These are phyloP conservation scores for Candida sp. DNA, from an alignment of 1,139 yeast species.

Conservation along the genomic window DNA sequence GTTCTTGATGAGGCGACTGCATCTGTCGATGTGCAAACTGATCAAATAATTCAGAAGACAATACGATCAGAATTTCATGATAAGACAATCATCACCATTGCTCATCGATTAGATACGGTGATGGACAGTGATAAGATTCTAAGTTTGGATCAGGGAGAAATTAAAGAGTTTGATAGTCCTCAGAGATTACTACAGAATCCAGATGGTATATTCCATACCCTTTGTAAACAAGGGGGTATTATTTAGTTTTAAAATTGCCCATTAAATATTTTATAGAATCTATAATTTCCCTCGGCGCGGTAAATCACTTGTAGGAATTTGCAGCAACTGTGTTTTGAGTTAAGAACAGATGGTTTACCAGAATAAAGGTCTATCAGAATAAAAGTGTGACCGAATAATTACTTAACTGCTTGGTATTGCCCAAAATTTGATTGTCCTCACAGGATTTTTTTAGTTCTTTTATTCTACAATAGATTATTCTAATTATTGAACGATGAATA, in stretches of 20 bases:
- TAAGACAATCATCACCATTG: conserved; percentile 74
- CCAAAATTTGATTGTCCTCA: too few species aligned
- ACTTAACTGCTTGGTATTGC: too few species aligned
- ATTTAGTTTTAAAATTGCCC: conserved; percentile 3
- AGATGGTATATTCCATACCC: conserved; percentile 12
- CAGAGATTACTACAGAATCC: conserved; percentile 10
- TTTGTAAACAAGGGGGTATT: conserved; percentile 16
- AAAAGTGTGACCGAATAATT: too few species aligned
- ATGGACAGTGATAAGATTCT: conserved; percentile 74
- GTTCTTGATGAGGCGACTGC: conserved; percentile 86
- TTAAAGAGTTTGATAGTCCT: conserved; percentile 71
- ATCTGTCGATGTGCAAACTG: conserved; percentile 80
- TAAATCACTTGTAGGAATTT: not conserved
- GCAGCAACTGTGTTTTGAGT: not conserved
- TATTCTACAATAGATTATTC: too few species aligned
- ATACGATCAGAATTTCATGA: conserved; percentile 60
- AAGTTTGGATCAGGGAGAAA: conserved; percentile 64
- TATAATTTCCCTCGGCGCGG: not conserved
- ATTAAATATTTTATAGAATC: not conserved
- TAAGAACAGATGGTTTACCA: too few species aligned
- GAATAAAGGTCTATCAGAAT: too few species aligned
- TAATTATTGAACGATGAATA: not conserved
- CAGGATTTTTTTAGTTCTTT: too few species aligned
- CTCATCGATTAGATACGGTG: conserved; percentile 81
- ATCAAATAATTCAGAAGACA: conserved; percentile 69